These are phyloP conservation scores for Aspergillus baeticus DNA, from an alignment of 495 filamentous ascomycete genomes.

Conservation along the genomic window DNA sequence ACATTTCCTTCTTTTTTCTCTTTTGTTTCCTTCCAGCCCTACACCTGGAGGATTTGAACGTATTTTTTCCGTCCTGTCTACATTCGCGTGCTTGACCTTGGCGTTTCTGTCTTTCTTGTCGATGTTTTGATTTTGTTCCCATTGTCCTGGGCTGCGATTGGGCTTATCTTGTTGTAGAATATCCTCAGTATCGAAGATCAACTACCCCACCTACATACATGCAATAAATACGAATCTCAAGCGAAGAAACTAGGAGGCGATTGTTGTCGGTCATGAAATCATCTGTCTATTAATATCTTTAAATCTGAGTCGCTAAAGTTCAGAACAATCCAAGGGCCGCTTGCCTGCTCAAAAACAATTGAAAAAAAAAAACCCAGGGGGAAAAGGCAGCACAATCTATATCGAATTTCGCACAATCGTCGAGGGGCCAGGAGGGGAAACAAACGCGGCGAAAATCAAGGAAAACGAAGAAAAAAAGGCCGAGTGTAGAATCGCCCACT, in stretches of 20 bases:
- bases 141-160: not conserved
- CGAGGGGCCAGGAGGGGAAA: not conserved
- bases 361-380: not conserved
- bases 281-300: conserved; percentile 4
- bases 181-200: not conserved
- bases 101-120: not conserved
- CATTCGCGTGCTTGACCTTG: not conserved
- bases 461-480: not conserved
- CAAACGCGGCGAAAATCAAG: not conserved
- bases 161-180: not conserved
- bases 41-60: not conserved
- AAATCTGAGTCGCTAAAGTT: not conserved
- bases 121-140: not conserved
- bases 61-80: no score
- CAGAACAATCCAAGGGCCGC: not conserved
- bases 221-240: no score
- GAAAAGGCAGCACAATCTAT: not conserved
- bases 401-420: no score
- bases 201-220: no score
- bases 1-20: conserved; percentile 1
- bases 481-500: not conserved
- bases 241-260: not conserved
- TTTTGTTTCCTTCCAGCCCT: not conserved
- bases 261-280: not conserved
- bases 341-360: not conserved